Evolutionary conservation across 805 yeast species (phyloP).

Genomic region (Candida pseudofarinosa): DNA sequence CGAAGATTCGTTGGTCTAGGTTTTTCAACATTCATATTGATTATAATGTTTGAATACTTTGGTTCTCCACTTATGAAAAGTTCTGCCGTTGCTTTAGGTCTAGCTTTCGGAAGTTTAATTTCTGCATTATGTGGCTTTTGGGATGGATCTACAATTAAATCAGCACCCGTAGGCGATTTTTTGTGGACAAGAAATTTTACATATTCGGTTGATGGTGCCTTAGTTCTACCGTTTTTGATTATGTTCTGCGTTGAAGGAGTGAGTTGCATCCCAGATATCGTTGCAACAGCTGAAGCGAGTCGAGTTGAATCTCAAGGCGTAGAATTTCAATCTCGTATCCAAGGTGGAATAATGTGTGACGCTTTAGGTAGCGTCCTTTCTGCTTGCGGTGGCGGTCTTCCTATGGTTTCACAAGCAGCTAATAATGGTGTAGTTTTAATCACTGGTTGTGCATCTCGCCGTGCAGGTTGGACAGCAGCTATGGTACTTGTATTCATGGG

Average conservation of each 20-base stretch:
- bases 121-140: constrained; percentile 2
- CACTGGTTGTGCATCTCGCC: constrained; percentile 4
- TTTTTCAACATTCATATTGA: constrained; percentile 3
- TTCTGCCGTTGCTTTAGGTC: constrained; percentile 1
- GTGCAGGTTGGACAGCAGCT: constrained; percentile 4
- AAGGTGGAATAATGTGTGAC: constrained; percentile 4
- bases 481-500: constrained; percentile 2
- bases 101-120: constrained; percentile 1
- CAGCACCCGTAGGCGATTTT: constrained; percentile 1
- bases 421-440: constrained; percentile 2
- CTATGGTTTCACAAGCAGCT: constrained; percentile 4
- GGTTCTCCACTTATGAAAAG: constrained; percentile 4
- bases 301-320: background rate
- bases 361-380: constrained; percentile 1
- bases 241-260: constrained; percentile 5
- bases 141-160: constrained; percentile 1
- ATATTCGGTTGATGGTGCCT: constrained; percentile 2
- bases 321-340: background rate
- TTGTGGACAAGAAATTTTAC: constrained; percentile 1
- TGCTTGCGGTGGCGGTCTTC: constrained; percentile 4
- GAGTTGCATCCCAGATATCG: constrained; percentile 4
- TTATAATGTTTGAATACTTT: background rate
- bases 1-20: constrained; percentile 3
- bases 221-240: constrained; percentile 3
- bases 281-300: constrained; percentile 3